phyloP scores from a whole-genome alignment of 78 protist genomes.

The slime mould (Dictyostelium discoideum) region DNA sequence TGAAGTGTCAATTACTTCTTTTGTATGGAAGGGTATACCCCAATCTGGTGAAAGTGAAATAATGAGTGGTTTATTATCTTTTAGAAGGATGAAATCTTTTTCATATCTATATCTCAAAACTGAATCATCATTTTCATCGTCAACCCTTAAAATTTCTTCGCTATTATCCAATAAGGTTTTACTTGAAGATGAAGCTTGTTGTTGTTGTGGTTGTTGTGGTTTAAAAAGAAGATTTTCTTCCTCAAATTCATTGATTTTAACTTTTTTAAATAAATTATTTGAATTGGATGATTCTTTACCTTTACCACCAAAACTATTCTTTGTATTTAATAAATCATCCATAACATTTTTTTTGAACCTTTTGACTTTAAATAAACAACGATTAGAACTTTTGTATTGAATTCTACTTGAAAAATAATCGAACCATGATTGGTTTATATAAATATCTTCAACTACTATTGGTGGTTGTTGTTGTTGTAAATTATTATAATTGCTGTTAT shows the following conservation, averaged over 20 bases:
- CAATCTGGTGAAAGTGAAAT: constrained; percentile 67
- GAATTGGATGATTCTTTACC: not conserved
- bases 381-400: not conserved
- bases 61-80: constrained; percentile 21
- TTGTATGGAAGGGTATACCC: constrained; percentile 65
- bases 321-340: not conserved
- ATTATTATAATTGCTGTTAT: not conserved
- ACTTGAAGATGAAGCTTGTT: not conserved
- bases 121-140: constrained; percentile 16
- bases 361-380: constrained; percentile 25
- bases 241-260: not conserved
- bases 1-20: constrained; percentile 10
- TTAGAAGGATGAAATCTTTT: constrained; percentile 65
- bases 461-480: not conserved
- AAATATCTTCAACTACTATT: not conserved
- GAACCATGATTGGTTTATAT: constrained; percentile 49
- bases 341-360: not conserved
- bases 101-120: constrained; percentile 59
- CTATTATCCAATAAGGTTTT: not conserved
- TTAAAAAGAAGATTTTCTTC: not conserved
- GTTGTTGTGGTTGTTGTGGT: not conserved
- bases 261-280: not conserved
- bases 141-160: not conserved
- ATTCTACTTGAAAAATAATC: constrained; percentile 50
- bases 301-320: not conserved